These are phyloP conservation scores for Canna indica DNA, from an alignment of 176 grass and related monocot genomes.

Conservation along the genomic window DNA sequence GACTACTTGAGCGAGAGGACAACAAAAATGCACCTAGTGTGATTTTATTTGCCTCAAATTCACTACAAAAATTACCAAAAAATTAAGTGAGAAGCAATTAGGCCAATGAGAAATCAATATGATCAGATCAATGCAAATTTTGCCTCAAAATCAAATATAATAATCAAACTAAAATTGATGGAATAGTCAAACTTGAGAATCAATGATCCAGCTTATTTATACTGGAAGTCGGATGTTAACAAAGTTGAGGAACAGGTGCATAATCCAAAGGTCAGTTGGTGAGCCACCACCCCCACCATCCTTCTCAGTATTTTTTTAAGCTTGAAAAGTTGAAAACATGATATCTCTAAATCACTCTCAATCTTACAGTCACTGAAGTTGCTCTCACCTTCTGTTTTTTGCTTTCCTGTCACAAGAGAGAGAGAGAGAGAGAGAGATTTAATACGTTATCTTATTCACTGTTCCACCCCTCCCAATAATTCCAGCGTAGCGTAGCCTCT, in stretches of 20 bases:
- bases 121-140: no score
- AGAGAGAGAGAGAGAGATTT: not conserved
- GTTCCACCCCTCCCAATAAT: slow-evolving; percentile 2
- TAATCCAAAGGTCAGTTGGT: not conserved
- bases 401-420: not conserved
- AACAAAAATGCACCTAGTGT: no score
- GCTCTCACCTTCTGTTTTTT: not conserved
- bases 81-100: no score
- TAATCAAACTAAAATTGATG: no score
- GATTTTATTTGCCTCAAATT: no score
- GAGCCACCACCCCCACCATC: not conserved
- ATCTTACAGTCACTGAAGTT: not conserved
- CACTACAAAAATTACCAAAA: no score
- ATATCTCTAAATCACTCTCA: not conserved
- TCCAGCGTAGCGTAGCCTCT: not conserved
- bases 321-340: slow-evolving; percentile 3
- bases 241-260: not conserved
- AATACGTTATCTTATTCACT: not conserved
- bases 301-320: not conserved
- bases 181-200: no score
- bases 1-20: no score
- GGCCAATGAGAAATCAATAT: no score
- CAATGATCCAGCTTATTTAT: no score
- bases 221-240: not conserved
- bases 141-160: no score